Evolutionary conservation across 73 alveolate genomes (phyloP).

Genomic region (Stentor roeselii): DNA sequence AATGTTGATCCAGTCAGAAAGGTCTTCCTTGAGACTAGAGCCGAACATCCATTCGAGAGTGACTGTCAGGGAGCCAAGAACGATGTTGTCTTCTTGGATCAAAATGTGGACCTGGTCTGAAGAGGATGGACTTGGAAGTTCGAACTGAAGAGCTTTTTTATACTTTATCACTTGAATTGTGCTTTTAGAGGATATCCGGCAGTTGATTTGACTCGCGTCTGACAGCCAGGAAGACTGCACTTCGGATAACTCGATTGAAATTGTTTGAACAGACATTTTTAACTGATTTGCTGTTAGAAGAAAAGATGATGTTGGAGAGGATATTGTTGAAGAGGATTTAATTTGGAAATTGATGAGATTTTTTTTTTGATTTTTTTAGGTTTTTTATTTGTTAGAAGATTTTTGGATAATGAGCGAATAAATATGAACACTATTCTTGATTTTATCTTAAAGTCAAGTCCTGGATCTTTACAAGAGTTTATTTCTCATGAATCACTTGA

Average conservation of each 20-base stretch:
- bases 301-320: too few relatives aligned
- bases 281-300: too few relatives aligned
- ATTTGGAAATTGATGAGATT: too few relatives aligned
- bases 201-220: neutral
- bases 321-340: too few relatives aligned
- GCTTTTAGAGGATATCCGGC: neutral
- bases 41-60: slow-evolving; percentile 4
- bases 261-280: neutral
- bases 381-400: too few relatives aligned
- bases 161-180: neutral
- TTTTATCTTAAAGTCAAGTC: too few relatives aligned
- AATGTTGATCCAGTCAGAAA: neutral
- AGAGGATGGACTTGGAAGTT: neutral
- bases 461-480: too few relatives aligned
- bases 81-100: slow-evolving; percentile 13
- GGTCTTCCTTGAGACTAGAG: neutral
- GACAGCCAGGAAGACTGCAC: neutral
- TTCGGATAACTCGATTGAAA: neutral
- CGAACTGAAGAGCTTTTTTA: neutral
- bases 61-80: neutral
- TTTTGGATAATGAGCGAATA: too few relatives aligned
- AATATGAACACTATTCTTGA: too few relatives aligned
- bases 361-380: too few relatives aligned
- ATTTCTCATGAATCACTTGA: too few relatives aligned
- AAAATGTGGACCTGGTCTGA: neutral